These are phyloP conservation scores for Trifolium pratense DNA, from an alignment of 306 rosid species.

Conservation along the genomic window DNA sequence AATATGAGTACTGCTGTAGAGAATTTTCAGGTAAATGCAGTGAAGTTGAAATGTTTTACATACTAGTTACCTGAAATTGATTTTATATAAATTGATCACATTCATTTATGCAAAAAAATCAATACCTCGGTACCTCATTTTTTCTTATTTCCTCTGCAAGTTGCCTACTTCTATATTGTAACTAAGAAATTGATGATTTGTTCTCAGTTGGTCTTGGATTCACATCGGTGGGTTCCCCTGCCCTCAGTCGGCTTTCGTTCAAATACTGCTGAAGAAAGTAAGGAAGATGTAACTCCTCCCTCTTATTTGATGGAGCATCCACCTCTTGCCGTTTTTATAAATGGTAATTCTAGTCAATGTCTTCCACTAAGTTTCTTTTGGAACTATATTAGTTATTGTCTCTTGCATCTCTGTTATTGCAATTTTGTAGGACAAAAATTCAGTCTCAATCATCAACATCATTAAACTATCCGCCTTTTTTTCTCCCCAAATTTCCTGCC, in stretches of 20 bases:
- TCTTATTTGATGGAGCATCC: slow-evolving; percentile 98
- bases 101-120: slow-evolving; percentile 20
- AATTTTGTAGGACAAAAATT: neutral
- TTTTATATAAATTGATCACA: slow-evolving; percentile 22
- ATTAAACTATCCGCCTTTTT: neutral
- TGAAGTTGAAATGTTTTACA: slow-evolving; percentile 37
- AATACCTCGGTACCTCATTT: slow-evolving; percentile 35
- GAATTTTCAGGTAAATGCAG: slow-evolving; percentile 84
- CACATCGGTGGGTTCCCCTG: slow-evolving; percentile 99
- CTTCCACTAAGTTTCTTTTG: slow-evolving; percentile 30
- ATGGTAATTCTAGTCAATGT: slow-evolving; percentile 62
- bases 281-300: slow-evolving; percentile 90
- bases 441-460: slow-evolving; percentile 1
- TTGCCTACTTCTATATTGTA: slow-evolving; percentile 10
- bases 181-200: slow-evolving; percentile 39
- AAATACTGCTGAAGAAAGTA: slow-evolving; percentile 65
- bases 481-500: neutral
- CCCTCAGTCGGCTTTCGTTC: slow-evolving; percentile 88
- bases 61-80: slow-evolving; percentile 30
- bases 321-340: slow-evolving; percentile 96
- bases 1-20: slow-evolving; percentile 90
- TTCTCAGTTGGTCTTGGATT: slow-evolving; percentile 87
- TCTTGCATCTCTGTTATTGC: neutral
- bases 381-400: neutral
- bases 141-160: slow-evolving; percentile 37